phyloP scores from a whole-genome alignment of 2,329 filamentous ascomycete genomes.

The Whalleya microplaca region DNA sequence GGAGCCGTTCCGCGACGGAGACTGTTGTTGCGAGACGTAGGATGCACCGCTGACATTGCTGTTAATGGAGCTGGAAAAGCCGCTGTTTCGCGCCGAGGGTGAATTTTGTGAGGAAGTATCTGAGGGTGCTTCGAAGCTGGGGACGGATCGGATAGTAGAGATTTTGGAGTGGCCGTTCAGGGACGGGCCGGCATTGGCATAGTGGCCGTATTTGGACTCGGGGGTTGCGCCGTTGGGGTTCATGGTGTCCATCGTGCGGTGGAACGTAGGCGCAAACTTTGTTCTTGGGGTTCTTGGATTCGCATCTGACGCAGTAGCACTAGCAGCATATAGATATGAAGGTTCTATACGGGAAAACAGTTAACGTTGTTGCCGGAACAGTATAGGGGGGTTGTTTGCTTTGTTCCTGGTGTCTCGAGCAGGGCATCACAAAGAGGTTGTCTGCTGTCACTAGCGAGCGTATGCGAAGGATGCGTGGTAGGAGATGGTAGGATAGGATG shows the following conservation, averaged over 20 bases:
- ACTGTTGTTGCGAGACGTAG: conserved; percentile 41
- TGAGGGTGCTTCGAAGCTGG: conserved; percentile 55
- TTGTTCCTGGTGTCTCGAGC: conserved; percentile 17
- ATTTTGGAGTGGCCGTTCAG: conserved; percentile 38
- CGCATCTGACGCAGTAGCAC: conserved; percentile 18
- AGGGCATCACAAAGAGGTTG: conserved; percentile 11
- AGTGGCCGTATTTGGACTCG: conserved; percentile 29
- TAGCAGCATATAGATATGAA: conserved; percentile 23
- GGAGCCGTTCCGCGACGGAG: conserved; percentile 38
- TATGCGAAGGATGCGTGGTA: conserved; percentile 13
- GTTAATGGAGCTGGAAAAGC: conserved; percentile 59
- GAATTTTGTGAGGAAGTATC: conserved; percentile 44
- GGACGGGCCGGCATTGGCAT: conserved; percentile 19
- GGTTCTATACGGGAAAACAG: conserved; percentile 20
- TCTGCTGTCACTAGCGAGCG: background rate
- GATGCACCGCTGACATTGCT: conserved; percentile 57
- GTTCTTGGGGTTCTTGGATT: conserved; percentile 17
- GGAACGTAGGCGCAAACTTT: conserved; percentile 28
- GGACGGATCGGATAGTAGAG: conserved; percentile 60
- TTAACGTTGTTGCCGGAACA: conserved; percentile 23
- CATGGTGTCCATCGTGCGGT: conserved; percentile 27
- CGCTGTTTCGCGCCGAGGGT: conserved; percentile 50
- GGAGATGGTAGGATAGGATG: conserved; percentile 8
- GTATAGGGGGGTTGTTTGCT: conserved; percentile 16
- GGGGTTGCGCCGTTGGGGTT: conserved; percentile 28